These are phyloP conservation scores for Pseudonectria buxi DNA, from an alignment of 2,329 filamentous ascomycete genomes.

Conservation along the genomic window DNA sequence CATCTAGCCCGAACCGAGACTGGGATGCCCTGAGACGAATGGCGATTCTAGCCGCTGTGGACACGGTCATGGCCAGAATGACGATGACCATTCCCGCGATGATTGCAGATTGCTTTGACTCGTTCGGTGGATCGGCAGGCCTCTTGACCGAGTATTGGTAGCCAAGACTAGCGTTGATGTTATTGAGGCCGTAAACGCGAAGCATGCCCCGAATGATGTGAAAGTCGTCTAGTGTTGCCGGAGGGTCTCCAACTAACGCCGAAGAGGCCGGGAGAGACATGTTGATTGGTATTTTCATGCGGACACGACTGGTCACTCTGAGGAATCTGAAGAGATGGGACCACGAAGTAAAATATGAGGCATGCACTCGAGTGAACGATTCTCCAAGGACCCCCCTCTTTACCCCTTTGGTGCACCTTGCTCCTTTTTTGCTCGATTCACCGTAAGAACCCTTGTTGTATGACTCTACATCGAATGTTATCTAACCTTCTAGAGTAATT, in stretches of 20 bases:
- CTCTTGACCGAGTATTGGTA: slow-evolving; percentile 3
- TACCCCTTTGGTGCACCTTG: too few relatives aligned
- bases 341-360: too few relatives aligned
- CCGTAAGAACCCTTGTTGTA: too few relatives aligned
- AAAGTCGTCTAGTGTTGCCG: slow-evolving; percentile 3
- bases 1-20: slow-evolving; percentile 5
- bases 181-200: slow-evolving; percentile 5
- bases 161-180: slow-evolving; percentile 3
- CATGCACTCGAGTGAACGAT: too few relatives aligned
- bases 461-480: too few relatives aligned
- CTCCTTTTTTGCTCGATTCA: too few relatives aligned
- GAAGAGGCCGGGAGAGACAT: too few relatives aligned
- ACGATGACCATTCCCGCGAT: slow-evolving; percentile 8
- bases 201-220: slow-evolving; percentile 6
- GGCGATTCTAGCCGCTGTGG: slow-evolving; percentile 2
- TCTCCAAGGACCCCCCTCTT: too few relatives aligned
- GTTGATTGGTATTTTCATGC: too few relatives aligned
- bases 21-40: slow-evolving; percentile 3
- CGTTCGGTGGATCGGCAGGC: slow-evolving; percentile 3
- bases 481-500: too few relatives aligned
- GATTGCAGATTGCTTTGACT: slow-evolving; percentile 6
- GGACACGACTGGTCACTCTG: too few relatives aligned
- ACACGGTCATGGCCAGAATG: slow-evolving; percentile 8
- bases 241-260: slow-evolving; percentile 7
- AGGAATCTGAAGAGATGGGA: too few relatives aligned